phyloP scores from a whole-genome alignment of 768 basidiomycete genomes.

The Panaeolus cyanescens region DNA sequence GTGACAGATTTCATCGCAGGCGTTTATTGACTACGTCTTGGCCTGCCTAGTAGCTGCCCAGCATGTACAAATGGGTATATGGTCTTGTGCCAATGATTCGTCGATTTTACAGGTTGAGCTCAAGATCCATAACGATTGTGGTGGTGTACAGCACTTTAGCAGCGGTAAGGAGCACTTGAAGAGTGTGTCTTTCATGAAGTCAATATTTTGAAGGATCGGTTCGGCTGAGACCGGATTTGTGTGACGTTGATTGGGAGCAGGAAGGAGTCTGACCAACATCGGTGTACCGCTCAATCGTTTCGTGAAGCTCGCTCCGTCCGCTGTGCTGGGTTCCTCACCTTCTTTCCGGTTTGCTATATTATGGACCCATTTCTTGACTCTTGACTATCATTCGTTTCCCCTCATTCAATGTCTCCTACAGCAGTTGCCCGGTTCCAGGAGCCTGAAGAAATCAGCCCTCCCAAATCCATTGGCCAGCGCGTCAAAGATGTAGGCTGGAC shows the following conservation, averaged over 20 bases:
- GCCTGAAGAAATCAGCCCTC: conserved; percentile 10
- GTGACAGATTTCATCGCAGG: background rate
- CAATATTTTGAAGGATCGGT: conserved; percentile 9
- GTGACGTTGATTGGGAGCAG: conserved; percentile 10
- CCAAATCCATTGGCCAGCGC: conserved; percentile 16
- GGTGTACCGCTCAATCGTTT: conserved; percentile 42
- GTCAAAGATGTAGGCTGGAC: conserved; percentile 30
- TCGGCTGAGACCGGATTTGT: conserved; percentile 21
- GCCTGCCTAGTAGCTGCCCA: background rate
- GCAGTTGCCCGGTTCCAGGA: conserved; percentile 17
- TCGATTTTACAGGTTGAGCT: background rate
- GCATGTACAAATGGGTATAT: background rate
- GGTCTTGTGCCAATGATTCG: background rate
- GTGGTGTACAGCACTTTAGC: conserved; percentile 1
- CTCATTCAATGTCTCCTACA: conserved; percentile 14
- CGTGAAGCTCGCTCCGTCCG: conserved; percentile 33
- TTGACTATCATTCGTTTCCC: conserved; percentile 15
- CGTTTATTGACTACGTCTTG: conserved; percentile 1
- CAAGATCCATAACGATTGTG: background rate
- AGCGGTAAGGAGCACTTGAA: background rate
- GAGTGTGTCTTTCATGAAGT: conserved; percentile 2
- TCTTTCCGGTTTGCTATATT: conserved; percentile 32
- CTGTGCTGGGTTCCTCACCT: conserved; percentile 39
- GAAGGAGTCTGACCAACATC: conserved; percentile 18
- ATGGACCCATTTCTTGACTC: conserved; percentile 8